A percentile compares a stretch with the other conserved stretches of the same genome.
Conservation (phyloP, 192 early-diverging fungal species). For the Linnemannia hyalina region DNA sequence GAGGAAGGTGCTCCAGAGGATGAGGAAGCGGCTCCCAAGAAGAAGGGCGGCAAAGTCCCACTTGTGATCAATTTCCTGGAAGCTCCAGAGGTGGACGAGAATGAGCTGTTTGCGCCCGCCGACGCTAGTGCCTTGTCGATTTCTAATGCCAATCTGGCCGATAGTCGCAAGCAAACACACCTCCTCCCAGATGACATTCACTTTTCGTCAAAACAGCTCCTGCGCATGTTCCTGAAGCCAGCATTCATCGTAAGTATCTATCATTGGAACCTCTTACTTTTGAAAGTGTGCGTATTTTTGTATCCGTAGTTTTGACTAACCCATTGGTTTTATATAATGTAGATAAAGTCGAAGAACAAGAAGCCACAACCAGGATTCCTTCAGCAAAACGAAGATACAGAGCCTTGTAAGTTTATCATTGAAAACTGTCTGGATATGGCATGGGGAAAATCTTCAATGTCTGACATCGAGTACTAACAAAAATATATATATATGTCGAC, state of each 20-base stretch:
- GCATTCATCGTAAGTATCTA: conserved; percentile 55
- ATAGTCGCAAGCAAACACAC: conserved; percentile 65
- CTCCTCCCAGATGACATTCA: conserved; percentile 89
- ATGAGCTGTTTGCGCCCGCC: conserved; percentile 77
- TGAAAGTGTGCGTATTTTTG: not conserved
- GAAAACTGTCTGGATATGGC: not conserved
- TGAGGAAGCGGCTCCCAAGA: conserved; percentile 34
- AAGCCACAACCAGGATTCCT: conserved; percentile 25
- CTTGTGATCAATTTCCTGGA: conserved; percentile 75
- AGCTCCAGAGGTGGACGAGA: conserved; percentile 69
- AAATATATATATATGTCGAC: not conserved
- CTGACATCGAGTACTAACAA: not conserved
- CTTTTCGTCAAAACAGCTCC: conserved; percentile 68
- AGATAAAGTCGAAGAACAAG: conserved; percentile 51
- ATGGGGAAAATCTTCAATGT: not conserved
- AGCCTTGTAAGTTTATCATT: conserved; percentile 17
- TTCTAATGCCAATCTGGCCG: conserved; percentile 66
- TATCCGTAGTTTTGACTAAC: not conserved
- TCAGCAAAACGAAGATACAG: conserved; percentile 14
- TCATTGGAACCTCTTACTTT: not conserved
- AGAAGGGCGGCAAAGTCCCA: conserved; percentile 61
- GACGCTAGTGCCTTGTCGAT: conserved; percentile 60
- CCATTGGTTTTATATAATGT: not conserved
- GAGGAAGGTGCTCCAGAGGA: conserved; percentile 50
- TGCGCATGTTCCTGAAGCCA: conserved; percentile 66